A percentile compares a stretch with the other conserved stretches of the same genome.
These are phyloP conservation scores for Mycena galericulata DNA, from an alignment of 768 basidiomycete species.

Conservation along the genomic window DNA sequence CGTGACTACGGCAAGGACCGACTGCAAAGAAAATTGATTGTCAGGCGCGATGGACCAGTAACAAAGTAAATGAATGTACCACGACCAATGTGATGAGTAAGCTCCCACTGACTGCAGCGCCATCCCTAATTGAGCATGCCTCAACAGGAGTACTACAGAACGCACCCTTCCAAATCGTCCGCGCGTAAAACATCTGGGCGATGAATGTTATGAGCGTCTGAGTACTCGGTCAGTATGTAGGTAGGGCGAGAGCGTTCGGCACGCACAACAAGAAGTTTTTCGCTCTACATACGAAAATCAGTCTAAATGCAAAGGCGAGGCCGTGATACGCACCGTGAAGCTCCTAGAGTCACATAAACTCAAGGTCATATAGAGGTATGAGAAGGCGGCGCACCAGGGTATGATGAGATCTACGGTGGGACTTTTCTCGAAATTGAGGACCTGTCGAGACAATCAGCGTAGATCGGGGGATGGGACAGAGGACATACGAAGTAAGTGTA, in stretches of 20 bases:
- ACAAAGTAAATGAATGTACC: constrained; percentile 8
- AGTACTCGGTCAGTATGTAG: background rate
- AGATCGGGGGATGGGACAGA: background rate
- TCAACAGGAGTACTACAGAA: background rate
- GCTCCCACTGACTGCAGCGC: constrained; percentile 18
- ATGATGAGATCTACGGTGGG: constrained; percentile 26
- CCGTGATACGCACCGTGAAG: constrained; percentile 12
- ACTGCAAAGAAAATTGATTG: background rate
- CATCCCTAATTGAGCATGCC: background rate
- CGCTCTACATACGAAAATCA: constrained; percentile 5
- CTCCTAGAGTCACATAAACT: constrained; percentile 16
- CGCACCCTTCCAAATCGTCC: constrained; percentile 28
- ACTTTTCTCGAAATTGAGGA: constrained; percentile 23
- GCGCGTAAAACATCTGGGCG: constrained; percentile 29
- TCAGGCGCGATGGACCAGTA: no score
- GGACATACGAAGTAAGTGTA: constrained; percentile 25
- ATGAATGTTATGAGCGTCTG: constrained; percentile 26
- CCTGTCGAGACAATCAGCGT: constrained; percentile 3
- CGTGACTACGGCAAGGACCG: constrained; percentile 16
- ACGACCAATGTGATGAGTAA: background rate
- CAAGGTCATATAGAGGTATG: no score
- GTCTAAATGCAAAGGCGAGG: background rate
- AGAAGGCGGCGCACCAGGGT: constrained; percentile 21
- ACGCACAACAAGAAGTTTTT: constrained; percentile 29
- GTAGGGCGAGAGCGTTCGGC: background rate